Conservation (phyloP, 164 flowering plant genomes). For the Umbellularia californica region DNA sequence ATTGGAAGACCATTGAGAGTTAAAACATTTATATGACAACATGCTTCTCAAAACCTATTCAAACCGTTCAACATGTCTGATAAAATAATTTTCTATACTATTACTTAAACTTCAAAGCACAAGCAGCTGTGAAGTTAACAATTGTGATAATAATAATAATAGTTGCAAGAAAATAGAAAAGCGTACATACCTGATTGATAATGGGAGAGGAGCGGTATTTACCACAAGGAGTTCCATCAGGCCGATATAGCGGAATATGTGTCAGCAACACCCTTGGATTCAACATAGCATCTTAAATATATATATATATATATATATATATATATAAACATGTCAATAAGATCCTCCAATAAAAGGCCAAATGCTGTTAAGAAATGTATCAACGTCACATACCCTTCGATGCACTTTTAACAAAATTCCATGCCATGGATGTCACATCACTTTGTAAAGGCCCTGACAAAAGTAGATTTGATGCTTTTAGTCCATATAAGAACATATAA, state of each 20-base stretch:
- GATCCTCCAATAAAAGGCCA: neutral
- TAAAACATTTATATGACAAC: too few species aligned
- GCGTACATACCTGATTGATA: constrained; percentile 67
- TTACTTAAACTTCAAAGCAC: too few species aligned
- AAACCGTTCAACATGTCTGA: too few species aligned
- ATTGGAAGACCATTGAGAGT: too few species aligned
- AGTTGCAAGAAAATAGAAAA: too few species aligned
- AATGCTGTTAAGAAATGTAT: neutral
- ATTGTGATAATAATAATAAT: too few species aligned
- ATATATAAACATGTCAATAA: constrained; percentile 1
- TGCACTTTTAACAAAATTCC: constrained; percentile 63
- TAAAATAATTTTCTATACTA: too few species aligned
- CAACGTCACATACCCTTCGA: constrained; percentile 45
- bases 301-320: neutral
- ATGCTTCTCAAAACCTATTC: too few species aligned
- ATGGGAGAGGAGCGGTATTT: constrained; percentile 60
- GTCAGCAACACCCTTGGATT: constrained; percentile 70
- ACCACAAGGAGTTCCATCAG: constrained; percentile 73
- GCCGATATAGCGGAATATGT: constrained; percentile 88
- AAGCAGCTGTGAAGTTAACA: too few species aligned
- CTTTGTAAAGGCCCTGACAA: constrained; percentile 48
- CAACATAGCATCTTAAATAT: constrained; percentile 30
- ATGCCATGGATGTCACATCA: constrained; percentile 38
- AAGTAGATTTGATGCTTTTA: neutral
- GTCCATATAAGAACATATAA: neutral